Evolutionary conservation across 1,139 yeast genomes (phyloP).

Genomic region (Trichomonascaceae sp.): DNA sequence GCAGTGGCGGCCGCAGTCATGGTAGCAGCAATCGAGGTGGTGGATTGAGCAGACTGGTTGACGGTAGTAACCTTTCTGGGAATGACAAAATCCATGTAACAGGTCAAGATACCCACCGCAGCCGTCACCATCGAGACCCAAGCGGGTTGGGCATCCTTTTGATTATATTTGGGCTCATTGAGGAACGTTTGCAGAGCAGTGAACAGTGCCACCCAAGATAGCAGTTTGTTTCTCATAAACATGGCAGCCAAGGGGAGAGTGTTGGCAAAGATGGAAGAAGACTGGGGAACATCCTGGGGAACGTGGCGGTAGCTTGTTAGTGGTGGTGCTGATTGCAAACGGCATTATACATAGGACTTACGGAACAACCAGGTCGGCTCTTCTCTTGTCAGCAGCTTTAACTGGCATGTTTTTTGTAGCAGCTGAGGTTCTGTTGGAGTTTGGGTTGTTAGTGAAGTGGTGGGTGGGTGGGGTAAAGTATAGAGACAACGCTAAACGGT

Average conservation of each 20-base stretch:
- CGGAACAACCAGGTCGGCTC: conserved; percentile 21
- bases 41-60: too few species aligned
- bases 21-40: conserved; percentile 6
- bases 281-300: conserved; percentile 14
- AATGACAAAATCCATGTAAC: conserved; percentile 27
- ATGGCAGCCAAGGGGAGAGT: conserved; percentile 55
- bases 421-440: too few species aligned
- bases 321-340: not conserved
- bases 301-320: conserved; percentile 17
- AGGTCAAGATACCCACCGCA: conserved; percentile 20
- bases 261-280: conserved; percentile 32
- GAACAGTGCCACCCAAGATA: conserved; percentile 46
- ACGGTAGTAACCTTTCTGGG: conserved; percentile 17
- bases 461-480: too few species aligned
- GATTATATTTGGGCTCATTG: conserved; percentile 34
- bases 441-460: too few species aligned
- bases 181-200: conserved; percentile 38
- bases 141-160: conserved; percentile 21
- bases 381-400: conserved; percentile 16
- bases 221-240: conserved; percentile 35
- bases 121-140: conserved; percentile 22
- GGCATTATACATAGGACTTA: conserved; percentile 5
- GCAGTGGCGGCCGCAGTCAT: conserved; percentile 7
- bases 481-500: too few species aligned
- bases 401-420: too few species aligned